phyloP scores from a whole-genome alignment of 495 filamentous ascomycete genomes.

The Neurospora africana region DNA sequence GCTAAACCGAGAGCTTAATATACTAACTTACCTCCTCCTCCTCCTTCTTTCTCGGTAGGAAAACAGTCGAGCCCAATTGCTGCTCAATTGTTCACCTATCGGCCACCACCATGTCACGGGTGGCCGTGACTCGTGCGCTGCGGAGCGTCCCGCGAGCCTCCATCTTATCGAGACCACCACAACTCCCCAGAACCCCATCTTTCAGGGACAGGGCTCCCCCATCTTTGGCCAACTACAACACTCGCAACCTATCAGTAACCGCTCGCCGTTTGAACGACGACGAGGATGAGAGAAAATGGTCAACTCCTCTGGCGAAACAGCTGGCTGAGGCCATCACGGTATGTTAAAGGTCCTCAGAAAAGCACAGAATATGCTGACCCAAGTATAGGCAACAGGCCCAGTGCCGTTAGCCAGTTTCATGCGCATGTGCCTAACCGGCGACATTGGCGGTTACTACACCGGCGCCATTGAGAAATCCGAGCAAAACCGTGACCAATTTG shows the following conservation, averaged over 20 bases:
- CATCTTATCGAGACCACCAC: background rate
- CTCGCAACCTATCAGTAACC: constrained; percentile 11
- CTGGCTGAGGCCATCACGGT: constrained; percentile 78
- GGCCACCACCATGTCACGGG: constrained; percentile 13
- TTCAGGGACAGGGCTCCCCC: background rate
- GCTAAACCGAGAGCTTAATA: background rate
- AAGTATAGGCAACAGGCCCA: constrained; percentile 62
- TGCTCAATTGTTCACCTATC: background rate
- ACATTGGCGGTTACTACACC: constrained; percentile 91
- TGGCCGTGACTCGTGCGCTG: constrained; percentile 12
- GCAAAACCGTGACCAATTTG: constrained; percentile 69
- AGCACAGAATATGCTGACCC: background rate
- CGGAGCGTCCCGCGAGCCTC: constrained; percentile 12
- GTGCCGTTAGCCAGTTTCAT: constrained; percentile 89
- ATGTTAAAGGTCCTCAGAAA: constrained; percentile 4
- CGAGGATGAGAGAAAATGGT: constrained; percentile 52
- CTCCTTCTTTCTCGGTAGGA: background rate
- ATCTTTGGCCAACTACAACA: background rate
- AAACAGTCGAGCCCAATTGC: background rate
- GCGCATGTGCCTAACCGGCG: constrained; percentile 92
- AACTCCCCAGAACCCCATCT: background rate
- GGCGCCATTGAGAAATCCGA: constrained; percentile 36
- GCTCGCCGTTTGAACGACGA: constrained; percentile 2
- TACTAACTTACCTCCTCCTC: background rate
- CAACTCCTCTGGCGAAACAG: constrained; percentile 78